Evolutionary conservation across 2,329 filamentous ascomycete genomes (phyloP).

Genomic region (Aspergillus fijiensis): DNA sequence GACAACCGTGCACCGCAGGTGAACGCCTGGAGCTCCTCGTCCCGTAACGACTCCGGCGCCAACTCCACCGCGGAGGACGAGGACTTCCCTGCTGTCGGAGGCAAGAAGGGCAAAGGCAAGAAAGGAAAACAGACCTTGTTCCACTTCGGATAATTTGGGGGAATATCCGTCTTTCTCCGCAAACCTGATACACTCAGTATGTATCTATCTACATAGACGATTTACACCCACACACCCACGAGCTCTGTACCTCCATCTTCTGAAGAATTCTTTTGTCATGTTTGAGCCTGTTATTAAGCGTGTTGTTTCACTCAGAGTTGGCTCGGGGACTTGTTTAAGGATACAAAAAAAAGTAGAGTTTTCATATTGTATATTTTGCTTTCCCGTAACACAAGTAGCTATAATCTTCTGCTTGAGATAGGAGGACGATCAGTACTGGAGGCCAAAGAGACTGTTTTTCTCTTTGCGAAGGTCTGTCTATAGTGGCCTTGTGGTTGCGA

Average conservation of each 20-base stretch:
- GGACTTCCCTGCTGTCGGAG: slow-evolving; percentile 24
- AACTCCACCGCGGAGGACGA: slow-evolving; percentile 24
- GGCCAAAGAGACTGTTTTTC: too few species aligned
- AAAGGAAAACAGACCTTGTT: slow-evolving; percentile 44
- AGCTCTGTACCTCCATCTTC: neutral
- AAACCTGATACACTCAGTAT: neutral
- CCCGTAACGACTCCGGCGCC: slow-evolving; percentile 22
- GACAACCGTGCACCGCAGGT: slow-evolving; percentile 36
- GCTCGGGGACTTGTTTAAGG: neutral
- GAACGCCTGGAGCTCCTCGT: slow-evolving; percentile 41
- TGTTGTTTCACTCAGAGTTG: neutral
- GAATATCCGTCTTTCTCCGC: neutral
- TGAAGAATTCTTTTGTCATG: neutral
- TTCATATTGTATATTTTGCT: neutral
- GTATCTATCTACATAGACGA: neutral
- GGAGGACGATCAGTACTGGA: too few species aligned
- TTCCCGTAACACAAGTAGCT: too few species aligned
- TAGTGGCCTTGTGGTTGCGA: too few species aligned
- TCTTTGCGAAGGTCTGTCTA: too few species aligned
- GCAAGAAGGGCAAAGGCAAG: slow-evolving; percentile 40
- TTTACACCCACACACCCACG: neutral
- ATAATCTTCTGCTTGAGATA: too few species aligned
- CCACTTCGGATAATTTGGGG: slow-evolving; percentile 36
- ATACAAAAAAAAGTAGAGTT: neutral
- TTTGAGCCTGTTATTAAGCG: slow-evolving; percentile 1